These are phyloP conservation scores for Juglanconis oblonga DNA, from an alignment of 2,329 filamentous ascomycete genomes.

Conservation along the genomic window DNA sequence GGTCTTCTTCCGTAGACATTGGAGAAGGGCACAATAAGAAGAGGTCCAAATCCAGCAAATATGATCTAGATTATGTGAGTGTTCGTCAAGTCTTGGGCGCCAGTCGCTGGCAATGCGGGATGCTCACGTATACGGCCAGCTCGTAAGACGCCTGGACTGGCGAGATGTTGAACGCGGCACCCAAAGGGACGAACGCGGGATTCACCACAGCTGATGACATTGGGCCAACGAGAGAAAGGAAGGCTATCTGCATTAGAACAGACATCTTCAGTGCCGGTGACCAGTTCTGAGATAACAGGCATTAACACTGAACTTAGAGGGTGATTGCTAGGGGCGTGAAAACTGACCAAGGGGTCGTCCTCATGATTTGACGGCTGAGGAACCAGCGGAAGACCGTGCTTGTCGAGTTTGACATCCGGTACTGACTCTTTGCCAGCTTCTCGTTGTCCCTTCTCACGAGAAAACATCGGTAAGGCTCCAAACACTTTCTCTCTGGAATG, in stretches of 20 bases:
- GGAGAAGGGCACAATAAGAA: constrained; percentile 26
- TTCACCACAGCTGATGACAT: constrained; percentile 28
- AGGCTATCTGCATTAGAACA: constrained; percentile 28
- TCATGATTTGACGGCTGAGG: constrained; percentile 23
- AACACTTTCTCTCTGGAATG: neutral
- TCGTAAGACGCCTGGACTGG: constrained; percentile 30
- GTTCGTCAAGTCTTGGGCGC: neutral
- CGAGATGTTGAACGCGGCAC: constrained; percentile 28
- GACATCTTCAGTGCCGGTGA: constrained; percentile 22
- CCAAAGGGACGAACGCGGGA: constrained; percentile 30
- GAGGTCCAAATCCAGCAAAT: constrained; percentile 30
- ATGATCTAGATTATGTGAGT: constrained; percentile 23
- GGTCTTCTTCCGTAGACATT: constrained; percentile 33
- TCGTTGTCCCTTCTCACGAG: neutral
- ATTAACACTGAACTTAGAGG: neutral
- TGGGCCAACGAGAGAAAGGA: constrained; percentile 29
- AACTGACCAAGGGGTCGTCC: constrained; percentile 24
- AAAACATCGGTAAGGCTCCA: neutral
- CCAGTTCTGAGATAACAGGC: constrained; percentile 22
- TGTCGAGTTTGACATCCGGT: constrained; percentile 17
- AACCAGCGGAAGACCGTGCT: constrained; percentile 23
- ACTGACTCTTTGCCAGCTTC: neutral
- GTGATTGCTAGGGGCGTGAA: neutral
- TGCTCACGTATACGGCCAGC: constrained; percentile 23
- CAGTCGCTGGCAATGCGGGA: neutral